These are phyloP conservation scores for Triticum urartu DNA, from an alignment of 176 grass and related monocot genomes.

Conservation along the genomic window DNA sequence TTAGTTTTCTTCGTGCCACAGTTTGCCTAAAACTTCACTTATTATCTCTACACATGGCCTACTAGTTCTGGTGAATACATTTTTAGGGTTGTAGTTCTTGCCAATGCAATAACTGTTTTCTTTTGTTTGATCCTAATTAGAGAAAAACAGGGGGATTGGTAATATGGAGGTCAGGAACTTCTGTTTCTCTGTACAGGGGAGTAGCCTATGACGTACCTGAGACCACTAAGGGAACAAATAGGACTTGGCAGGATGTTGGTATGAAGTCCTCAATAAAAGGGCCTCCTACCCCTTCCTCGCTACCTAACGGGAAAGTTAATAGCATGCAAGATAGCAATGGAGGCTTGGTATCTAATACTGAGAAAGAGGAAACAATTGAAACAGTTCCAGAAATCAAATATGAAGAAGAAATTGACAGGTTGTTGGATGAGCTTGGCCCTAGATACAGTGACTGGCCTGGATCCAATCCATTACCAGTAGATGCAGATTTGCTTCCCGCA, in stretches of 20 bases:
- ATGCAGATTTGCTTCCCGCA: slow-evolving; percentile 83
- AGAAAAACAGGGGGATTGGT: slow-evolving; percentile 97
- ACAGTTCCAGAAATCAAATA: slow-evolving; percentile 61
- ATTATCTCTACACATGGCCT: not conserved
- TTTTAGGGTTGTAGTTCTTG: not conserved
- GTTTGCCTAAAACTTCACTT: not conserved
- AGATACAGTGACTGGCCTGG: slow-evolving; percentile 90
- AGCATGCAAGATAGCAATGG: slow-evolving; percentile 16
- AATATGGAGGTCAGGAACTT: slow-evolving; percentile 95
- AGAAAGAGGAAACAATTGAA: slow-evolving; percentile 33
- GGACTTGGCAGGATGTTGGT: slow-evolving; percentile 34
- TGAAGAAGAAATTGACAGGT: slow-evolving; percentile 81
- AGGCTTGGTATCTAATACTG: slow-evolving; percentile 26
- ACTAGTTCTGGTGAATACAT: slow-evolving; percentile 7
- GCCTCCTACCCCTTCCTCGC: slow-evolving; percentile 15
- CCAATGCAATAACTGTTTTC: slow-evolving; percentile 34
- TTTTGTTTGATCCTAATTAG: slow-evolving; percentile 35
- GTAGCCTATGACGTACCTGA: slow-evolving; percentile 58
- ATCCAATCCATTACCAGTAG: slow-evolving; percentile 69
- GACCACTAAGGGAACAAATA: slow-evolving; percentile 36
- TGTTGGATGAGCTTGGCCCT: slow-evolving; percentile 81
- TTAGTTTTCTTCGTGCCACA: not conserved
- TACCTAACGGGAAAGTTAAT: slow-evolving; percentile 2
- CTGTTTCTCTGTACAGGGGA: slow-evolving; percentile 85
- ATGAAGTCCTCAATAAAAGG: slow-evolving; percentile 35